Evolutionary conservation across 2,329 filamentous ascomycete species (phyloP), one percentile per base, ranked within the genome.

Genomic region (Purpureocillium takamizusanense): DNA sequence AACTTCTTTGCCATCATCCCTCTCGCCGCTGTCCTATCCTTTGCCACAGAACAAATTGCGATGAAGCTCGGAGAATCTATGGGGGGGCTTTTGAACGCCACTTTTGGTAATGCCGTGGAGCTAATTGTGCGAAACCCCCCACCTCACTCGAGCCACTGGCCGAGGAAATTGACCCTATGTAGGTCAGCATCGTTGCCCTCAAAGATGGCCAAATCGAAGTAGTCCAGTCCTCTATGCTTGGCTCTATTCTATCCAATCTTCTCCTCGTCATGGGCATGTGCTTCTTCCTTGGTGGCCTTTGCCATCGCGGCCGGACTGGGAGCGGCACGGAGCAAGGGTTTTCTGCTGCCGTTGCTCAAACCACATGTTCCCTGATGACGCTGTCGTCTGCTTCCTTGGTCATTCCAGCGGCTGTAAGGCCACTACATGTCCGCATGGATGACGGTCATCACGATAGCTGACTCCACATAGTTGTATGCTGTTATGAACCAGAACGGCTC

Each of bases 161-260:
- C n/a, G n/a, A n/a, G n/a, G n/a, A n/a, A n/a, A n/a, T n/a, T n/a
- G n/a, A n/a, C n/a, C n/a, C n/a, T n/a, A n/a, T n/a, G n/a, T 55
- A 90, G 85, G 86, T 94, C 56, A 94, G 86, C 59, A 90, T 97
- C 50, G 83, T 97, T 46, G 92, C 92, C n/a, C 74, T 98, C 34
- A 78, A 71, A 48, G 79, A 92, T 51, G 78, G 80, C 46, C 84
- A 97, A 64, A 94, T 95, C 55, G 81, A 90, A 52, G 89, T 97
- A 47, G 90, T 97, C n/a, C 92, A 97, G 65, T 84, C 90, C 15
- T 94, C 87, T 46, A 97, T 97, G 89, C 79, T 97, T 27, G 90
- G 92, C 35, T 94, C 86, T 53, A 94, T 97, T 51, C 71, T 97
- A 30, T 95, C 90, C 47, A 97, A 97, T 61, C 81, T 95, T 47